Evolutionary conservation across 257 asterid species (phyloP), one percentile per base, ranked within the genome.

Genomic region (Ballota nigra): DNA sequence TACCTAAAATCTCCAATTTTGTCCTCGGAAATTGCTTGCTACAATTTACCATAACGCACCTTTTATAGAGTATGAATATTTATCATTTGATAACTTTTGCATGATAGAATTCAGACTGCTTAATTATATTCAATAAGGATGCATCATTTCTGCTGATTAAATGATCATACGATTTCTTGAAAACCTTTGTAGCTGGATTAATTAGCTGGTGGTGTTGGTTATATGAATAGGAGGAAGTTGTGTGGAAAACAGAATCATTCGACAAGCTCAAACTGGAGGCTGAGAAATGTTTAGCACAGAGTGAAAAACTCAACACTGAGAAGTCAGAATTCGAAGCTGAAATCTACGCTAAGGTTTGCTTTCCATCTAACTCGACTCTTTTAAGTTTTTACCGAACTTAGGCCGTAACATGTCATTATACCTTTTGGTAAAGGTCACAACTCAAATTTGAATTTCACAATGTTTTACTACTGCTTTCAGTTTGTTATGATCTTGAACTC

Each of bases 231-330:
- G 98, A 91, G 59, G 98, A 91, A 73, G 95, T 94, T 74, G 89
- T 91, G 52, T 77, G 83, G 84, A 88, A 88, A 78, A 77, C 92
- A 18, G 84, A 88, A 79, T 78, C 95, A 4, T 80, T 79, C 33
- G 89, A 87, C 56, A 85, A 82, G 79, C 81, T 91, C 60, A 83
- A 85, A 73, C 75, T 75, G 70, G 97, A 94, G 75, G 92, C 96
- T 13, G 99, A 88, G 70, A 94, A 91, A 76, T 89, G 97, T 78
- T 74, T 88, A 69, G 84, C 84, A 29, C 97, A 89, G 69, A 89
- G 92, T 66, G 97, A 91, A 84, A 85, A 80, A 71, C 86, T 91
- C 80, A 81, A 77, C 87, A 51, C 43, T 69, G 97, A 89, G 77
- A 89, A 84, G 74, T 83, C 82, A n/a, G 90, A 86, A 67, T 87